These are phyloP conservation scores for Coemansia sp. DNA, from an alignment of 192 early-diverging fungal genomes.

Conservation along the genomic window DNA sequence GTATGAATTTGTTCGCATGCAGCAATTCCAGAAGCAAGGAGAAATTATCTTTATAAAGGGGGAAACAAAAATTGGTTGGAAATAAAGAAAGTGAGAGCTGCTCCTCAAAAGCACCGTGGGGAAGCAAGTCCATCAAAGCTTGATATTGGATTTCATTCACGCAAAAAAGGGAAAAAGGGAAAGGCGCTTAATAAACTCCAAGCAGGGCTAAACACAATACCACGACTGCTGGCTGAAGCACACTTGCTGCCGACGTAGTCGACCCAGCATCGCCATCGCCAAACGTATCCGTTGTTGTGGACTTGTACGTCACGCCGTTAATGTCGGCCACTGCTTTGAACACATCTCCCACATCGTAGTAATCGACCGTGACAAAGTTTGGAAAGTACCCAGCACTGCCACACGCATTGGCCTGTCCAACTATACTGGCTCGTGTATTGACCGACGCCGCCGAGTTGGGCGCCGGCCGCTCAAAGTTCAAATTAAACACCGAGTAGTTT, in stretches of 20 bases:
- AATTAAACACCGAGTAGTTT: slow-evolving; percentile 30
- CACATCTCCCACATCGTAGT: slow-evolving; percentile 64
- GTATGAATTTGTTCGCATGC: background rate
- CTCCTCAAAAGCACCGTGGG: too few relatives aligned
- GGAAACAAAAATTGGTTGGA: too few relatives aligned
- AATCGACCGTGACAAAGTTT: slow-evolving; percentile 74
- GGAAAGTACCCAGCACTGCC: slow-evolving; percentile 47
- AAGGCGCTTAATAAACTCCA: background rate
- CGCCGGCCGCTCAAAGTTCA: slow-evolving; percentile 56
- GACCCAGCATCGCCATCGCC: background rate
- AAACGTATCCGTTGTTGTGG: slow-evolving; percentile 22
- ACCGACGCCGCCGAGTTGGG: slow-evolving; percentile 53
- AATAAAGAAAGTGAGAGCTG: too few relatives aligned
- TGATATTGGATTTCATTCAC: too few relatives aligned
- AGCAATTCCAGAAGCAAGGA: too few relatives aligned
- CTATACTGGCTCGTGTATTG: slow-evolving; percentile 57
- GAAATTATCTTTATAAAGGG: too few relatives aligned
- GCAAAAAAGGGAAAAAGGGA: background rate
- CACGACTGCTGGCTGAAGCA: background rate
- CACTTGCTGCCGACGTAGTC: background rate
- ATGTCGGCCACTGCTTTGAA: slow-evolving; percentile 56
- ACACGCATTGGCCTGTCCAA: slow-evolving; percentile 61
- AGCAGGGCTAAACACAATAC: too few relatives aligned
- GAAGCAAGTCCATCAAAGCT: too few relatives aligned
- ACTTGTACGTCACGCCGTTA: slow-evolving; percentile 54